phyloP scores from a whole-genome alignment of 306 rosid species.

The Macrotyloma uniflorum region DNA sequence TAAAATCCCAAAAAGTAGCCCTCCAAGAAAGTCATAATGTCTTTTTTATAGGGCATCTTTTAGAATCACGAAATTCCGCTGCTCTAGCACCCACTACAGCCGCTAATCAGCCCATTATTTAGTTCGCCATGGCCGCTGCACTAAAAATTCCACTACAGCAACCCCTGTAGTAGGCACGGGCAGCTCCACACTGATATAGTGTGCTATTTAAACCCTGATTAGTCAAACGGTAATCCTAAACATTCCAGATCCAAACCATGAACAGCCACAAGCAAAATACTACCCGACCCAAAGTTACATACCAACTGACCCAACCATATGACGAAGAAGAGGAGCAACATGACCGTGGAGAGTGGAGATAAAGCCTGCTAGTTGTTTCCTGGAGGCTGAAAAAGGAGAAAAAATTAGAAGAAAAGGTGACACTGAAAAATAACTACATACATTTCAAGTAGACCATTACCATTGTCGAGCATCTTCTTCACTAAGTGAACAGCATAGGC shows the following conservation, averaged over 20 bases:
- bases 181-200: too few relatives aligned
- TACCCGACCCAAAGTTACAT: conserved; percentile 35
- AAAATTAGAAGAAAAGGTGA: conserved; percentile 10
- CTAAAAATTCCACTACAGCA: too few relatives aligned
- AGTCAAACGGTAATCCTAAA: background rate
- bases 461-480: conserved; percentile 85
- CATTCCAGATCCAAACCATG: background rate
- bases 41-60: too few relatives aligned
- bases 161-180: too few relatives aligned
- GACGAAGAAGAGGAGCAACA: conserved; percentile 92
- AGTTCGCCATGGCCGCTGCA: too few relatives aligned
- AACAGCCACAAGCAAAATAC: background rate
- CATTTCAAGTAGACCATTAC: conserved; percentile 51
- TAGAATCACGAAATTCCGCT: too few relatives aligned
- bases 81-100: too few relatives aligned
- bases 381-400: conserved; percentile 69
- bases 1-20: too few relatives aligned
- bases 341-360: conserved; percentile 83
- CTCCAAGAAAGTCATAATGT: too few relatives aligned
- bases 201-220: background rate
- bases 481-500: conserved; percentile 89
- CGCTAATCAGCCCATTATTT: too few relatives aligned
- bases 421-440: background rate
- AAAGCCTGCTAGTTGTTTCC: conserved; percentile 74
- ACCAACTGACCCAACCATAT: conserved; percentile 95